Conservation (phyloP, 192 early-diverging fungal genomes). For the Gonapodya prolifera region DNA sequence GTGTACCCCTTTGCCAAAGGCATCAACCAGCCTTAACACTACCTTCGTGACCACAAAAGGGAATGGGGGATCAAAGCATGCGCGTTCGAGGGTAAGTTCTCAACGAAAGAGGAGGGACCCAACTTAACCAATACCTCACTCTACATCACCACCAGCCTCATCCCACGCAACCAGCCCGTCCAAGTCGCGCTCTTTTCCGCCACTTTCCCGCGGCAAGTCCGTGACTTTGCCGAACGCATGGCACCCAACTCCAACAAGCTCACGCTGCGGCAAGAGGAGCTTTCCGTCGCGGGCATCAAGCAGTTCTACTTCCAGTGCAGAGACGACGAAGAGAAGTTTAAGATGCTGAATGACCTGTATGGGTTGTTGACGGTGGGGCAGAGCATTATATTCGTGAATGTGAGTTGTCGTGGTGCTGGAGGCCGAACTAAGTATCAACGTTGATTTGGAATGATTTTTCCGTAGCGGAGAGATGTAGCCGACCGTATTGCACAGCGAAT, state of each 20-base stretch:
- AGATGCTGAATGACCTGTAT: slow-evolving; percentile 56
- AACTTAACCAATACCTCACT: too few species aligned
- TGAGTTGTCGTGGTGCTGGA: too few species aligned
- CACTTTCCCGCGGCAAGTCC: slow-evolving; percentile 72
- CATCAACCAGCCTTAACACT: too few species aligned
- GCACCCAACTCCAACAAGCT: slow-evolving; percentile 82
- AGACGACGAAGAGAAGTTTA: slow-evolving; percentile 63
- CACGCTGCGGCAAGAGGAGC: slow-evolving; percentile 68
- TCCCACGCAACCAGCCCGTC: slow-evolving; percentile 54
- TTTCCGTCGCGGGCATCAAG: slow-evolving; percentile 86
- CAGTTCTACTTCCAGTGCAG: slow-evolving; percentile 96
- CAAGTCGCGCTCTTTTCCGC: slow-evolving; percentile 94
- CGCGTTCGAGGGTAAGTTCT: not conserved
- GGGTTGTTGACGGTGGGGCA: slow-evolving; percentile 83
- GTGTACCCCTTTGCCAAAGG: too few species aligned
- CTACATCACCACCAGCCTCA: slow-evolving; percentile 36
- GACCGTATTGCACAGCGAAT: slow-evolving; percentile 63
- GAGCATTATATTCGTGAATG: slow-evolving; percentile 89
- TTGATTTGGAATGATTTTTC: not conserved
- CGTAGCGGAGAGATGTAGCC: slow-evolving; percentile 25
- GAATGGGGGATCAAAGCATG: not conserved
- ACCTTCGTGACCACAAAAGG: too few species aligned
- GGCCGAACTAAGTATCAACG: not conserved
- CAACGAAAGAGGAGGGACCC: not conserved
- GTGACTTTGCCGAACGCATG: slow-evolving; percentile 61